These are phyloP conservation scores for Calocera cornea DNA, from an alignment of 768 basidiomycete genomes.

Conservation along the genomic window DNA sequence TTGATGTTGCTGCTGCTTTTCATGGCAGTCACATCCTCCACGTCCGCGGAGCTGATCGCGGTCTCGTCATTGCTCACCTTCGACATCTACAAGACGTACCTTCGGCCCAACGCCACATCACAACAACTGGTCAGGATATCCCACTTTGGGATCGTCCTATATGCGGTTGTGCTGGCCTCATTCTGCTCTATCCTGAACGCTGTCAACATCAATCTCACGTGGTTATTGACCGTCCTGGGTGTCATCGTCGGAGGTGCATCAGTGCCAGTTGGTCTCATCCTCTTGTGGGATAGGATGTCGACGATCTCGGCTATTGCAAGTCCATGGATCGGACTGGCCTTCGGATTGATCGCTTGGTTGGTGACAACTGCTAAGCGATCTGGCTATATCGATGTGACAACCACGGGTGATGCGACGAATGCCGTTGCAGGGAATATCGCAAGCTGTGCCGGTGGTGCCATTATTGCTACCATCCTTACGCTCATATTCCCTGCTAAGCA, in stretches of 20 bases:
- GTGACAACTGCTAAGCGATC: slow-evolving; percentile 16
- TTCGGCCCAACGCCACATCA: slow-evolving; percentile 25
- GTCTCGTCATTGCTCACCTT: slow-evolving; percentile 26
- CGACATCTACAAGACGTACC: slow-evolving; percentile 28
- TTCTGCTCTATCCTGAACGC: slow-evolving; percentile 21
- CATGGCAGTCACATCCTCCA: slow-evolving; percentile 38
- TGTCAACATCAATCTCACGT: slow-evolving; percentile 23
- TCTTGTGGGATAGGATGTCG: slow-evolving; percentile 19
- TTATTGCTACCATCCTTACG: slow-evolving; percentile 18
- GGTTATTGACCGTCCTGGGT: slow-evolving; percentile 21
- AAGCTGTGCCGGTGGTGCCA: slow-evolving; percentile 19
- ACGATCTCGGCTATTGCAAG: slow-evolving; percentile 19
- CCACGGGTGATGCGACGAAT: slow-evolving; percentile 19
- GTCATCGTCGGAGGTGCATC: slow-evolving; percentile 19
- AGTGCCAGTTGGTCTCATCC: slow-evolving; percentile 16
- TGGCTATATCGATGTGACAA: slow-evolving; percentile 19
- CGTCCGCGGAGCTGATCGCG: slow-evolving; percentile 35
- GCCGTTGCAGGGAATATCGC: slow-evolving; percentile 22
- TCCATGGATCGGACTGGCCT: slow-evolving; percentile 19
- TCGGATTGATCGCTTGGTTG: slow-evolving; percentile 21
- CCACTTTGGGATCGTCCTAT: slow-evolving; percentile 18
- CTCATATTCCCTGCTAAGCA: slow-evolving; percentile 21
- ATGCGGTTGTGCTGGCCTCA: slow-evolving; percentile 21
- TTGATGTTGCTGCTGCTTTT: slow-evolving; percentile 35
- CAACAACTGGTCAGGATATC: slow-evolving; percentile 14